Conservation (phyloP, 2,329 filamentous ascomycete genomes). For the Elsinoe ampelina region DNA sequence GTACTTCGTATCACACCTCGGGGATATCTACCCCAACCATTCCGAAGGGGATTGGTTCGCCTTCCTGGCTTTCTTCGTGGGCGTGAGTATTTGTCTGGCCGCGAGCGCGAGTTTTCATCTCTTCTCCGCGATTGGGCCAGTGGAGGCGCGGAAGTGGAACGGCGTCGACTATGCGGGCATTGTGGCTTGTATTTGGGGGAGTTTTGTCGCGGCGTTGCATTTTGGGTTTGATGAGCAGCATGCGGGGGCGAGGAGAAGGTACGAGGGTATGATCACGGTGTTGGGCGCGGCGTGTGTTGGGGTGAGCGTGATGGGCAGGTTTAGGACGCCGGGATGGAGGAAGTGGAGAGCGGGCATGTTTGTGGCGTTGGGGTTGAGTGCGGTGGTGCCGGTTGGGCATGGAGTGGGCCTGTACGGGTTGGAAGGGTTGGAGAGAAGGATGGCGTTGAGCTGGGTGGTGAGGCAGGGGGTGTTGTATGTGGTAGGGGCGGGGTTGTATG, state of each 20-base stretch:
- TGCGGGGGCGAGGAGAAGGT: slow-evolving; percentile 16
- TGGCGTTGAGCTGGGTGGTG: slow-evolving; percentile 73
- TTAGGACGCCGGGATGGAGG: slow-evolving; percentile 74
- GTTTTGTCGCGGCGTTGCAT: slow-evolving; percentile 78
- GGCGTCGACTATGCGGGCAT: slow-evolving; percentile 94
- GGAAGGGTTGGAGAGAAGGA: slow-evolving; percentile 53
- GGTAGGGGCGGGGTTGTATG: slow-evolving; percentile 75
- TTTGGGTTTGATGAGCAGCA: slow-evolving; percentile 73
- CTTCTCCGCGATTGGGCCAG: slow-evolving; percentile 32
- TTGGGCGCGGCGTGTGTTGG: slow-evolving; percentile 67
- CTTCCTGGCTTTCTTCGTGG: slow-evolving; percentile 70
- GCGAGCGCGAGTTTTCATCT: slow-evolving; percentile 65
- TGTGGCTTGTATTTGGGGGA: slow-evolving; percentile 81
- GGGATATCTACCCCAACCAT: slow-evolving; percentile 55
- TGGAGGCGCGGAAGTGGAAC: slow-evolving; percentile 65
- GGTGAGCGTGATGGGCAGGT: slow-evolving; percentile 71
- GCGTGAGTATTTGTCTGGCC: slow-evolving; percentile 41
- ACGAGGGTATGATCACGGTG: slow-evolving; percentile 41
- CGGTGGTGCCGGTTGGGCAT: slow-evolving; percentile 73
- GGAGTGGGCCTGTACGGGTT: slow-evolving; percentile 58
- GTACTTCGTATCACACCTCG: slow-evolving; percentile 48
- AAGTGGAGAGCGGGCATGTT: slow-evolving; percentile 86
- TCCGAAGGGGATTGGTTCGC: slow-evolving; percentile 55
- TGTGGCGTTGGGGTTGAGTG: slow-evolving; percentile 73
- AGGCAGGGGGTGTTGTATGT: slow-evolving; percentile 79